Evolutionary conservation across 371 early-diverging fungal genomes (phyloP), one percentile per base, ranked within the genome.

Genomic region (Rhizopus arrhizus): DNA sequence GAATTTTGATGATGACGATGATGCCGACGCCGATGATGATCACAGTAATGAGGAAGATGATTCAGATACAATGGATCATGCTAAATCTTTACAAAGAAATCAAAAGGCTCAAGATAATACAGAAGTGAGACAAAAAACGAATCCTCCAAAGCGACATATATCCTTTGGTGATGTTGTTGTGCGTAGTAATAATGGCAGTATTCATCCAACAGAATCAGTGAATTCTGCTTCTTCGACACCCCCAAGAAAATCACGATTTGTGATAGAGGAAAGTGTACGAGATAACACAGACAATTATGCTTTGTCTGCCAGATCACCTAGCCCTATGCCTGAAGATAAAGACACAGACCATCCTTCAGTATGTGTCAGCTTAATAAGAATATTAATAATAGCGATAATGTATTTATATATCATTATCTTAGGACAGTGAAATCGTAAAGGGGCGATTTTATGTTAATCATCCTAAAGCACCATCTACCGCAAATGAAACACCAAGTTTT

Each of bases 381-480:
- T 22, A 22, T 22, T 22, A 22, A 22, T 22, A 22, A 40, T 42
- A 62, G 47, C 35, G 5, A 38, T 45, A 40, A 13, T 40, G 9
- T 40, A 57, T 2, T 28, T 55, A 66, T 31, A 53, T 43, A 51
- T 10, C 40, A 42, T 36, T 28, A 22, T 22, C 22, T 52, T 56
- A 54, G 28, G 59, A 62, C n/a, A 55, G 62, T 12, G 88, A 83
- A 73, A 66, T 85, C 9, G 82, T 76, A 62, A 86, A 84, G 49
- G 86, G 87, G 13, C 64, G 87, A n/a, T 87, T 87, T 58, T 83
- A 83, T 66, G 75, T 87, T 4, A 73, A 75, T n/a, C 83, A 83
- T 50, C 55, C 38, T 9, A 32, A 36, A 50, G 28, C 50, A 13
- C 16, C 51, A 49, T 48, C 49, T 29, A 36, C 54, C 31, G 48